Conservation (phyloP, 352 stramenopile species). For the Pythium scleroteichum region DNA sequence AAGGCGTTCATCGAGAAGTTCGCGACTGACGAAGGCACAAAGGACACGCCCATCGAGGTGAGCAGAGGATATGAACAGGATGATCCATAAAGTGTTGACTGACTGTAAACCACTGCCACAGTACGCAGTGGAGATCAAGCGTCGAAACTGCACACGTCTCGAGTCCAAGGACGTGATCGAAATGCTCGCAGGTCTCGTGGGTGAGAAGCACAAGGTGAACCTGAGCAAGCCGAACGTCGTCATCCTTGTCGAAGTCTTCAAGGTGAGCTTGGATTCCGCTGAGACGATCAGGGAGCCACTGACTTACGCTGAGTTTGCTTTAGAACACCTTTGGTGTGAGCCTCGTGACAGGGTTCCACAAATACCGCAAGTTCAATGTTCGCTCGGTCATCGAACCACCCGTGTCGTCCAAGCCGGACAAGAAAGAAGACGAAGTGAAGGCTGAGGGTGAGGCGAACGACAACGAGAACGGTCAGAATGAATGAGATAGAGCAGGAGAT, state of each 20-base stretch:
- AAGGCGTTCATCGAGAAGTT: constrained; percentile 33
- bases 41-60: constrained; percentile 29
- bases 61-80: neutral
- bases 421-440: constrained; percentile 22
- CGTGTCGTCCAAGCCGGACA: constrained; percentile 32
- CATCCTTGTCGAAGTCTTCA: constrained; percentile 75
- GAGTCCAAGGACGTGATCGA: constrained; percentile 78
- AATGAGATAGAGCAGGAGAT: constrained; percentile 19
- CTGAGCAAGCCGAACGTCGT: constrained; percentile 59
- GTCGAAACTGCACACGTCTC: constrained; percentile 73
- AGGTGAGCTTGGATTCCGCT: constrained; percentile 28
- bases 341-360: constrained; percentile 72
- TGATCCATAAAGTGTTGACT: neutral
- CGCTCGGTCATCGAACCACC: constrained; percentile 70
- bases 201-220: constrained; percentile 74
- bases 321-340: constrained; percentile 72
- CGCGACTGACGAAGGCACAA: constrained; percentile 23
- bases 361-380: constrained; percentile 79
- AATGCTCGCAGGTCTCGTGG: constrained; percentile 55
- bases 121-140: constrained; percentile 76
- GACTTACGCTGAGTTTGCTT: neutral
- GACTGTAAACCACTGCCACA: constrained; percentile 3
- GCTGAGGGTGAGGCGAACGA: constrained; percentile 8
- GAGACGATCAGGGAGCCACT: neutral
- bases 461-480: constrained; percentile 2